phyloP scores from a whole-genome alignment of 805 yeast genomes.

The Candida xiaguanensis region DNA sequence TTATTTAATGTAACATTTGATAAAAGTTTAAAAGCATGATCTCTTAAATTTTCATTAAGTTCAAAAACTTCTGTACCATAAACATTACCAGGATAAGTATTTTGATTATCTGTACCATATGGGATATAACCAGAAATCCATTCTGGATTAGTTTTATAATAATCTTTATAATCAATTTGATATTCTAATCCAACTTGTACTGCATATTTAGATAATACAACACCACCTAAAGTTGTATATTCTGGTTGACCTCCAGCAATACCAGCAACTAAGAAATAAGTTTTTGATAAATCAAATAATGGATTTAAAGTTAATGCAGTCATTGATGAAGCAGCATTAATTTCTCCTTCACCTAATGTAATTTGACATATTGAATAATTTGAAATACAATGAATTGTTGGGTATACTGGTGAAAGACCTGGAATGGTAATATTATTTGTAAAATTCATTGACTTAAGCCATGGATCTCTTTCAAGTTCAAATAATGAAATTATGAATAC shows the following conservation, averaged over 20 bases:
- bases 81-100: slow-evolving; percentile 48
- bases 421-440: slow-evolving; percentile 56
- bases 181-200: slow-evolving; percentile 60
- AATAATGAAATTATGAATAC: slow-evolving; percentile 57
- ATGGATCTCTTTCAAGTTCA: slow-evolving; percentile 47
- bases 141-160: slow-evolving; percentile 29
- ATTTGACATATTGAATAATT: slow-evolving; percentile 52
- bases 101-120: slow-evolving; percentile 48
- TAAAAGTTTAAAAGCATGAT: slow-evolving; percentile 55
- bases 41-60: slow-evolving; percentile 54
- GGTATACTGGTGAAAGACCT: slow-evolving; percentile 62
- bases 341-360: slow-evolving; percentile 69
- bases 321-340: slow-evolving; percentile 60
- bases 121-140: slow-evolving; percentile 63
- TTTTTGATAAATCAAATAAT: slow-evolving; percentile 52
- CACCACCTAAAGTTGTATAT: slow-evolving; percentile 56
- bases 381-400: slow-evolving; percentile 51
- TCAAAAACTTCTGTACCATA: slow-evolving; percentile 68
- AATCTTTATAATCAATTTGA: slow-evolving; percentile 51
- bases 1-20: slow-evolving; percentile 37
- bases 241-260: slow-evolving; percentile 63
- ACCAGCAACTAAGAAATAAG: slow-evolving; percentile 63
- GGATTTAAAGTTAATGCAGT: slow-evolving; percentile 53
- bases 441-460: slow-evolving; percentile 48
- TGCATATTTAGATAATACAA: slow-evolving; percentile 56